Conservation (phyloP, 139 green algal genomes). For the Coccomyxa sp. region DNA sequence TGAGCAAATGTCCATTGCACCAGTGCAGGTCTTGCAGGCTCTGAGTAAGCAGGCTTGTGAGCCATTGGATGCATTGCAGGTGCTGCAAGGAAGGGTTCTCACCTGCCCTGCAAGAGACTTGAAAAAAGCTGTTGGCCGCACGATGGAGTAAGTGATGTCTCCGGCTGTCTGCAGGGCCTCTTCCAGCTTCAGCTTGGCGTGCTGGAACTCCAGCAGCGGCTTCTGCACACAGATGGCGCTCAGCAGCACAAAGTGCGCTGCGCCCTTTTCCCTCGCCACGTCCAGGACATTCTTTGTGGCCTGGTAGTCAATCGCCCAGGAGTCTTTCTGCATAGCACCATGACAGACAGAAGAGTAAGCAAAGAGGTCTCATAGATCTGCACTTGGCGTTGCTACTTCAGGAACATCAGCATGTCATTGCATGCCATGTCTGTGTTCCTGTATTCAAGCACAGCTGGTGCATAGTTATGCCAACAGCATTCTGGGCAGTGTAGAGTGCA, state of each 20-base stretch:
- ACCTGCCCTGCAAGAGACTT: conserved; percentile 92
- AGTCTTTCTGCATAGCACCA: conserved; percentile 72
- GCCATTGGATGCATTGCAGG: too few relatives aligned
- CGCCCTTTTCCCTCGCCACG: conserved; percentile 57
- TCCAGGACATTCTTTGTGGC: conserved; percentile 91
- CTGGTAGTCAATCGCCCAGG: conserved; percentile 96
- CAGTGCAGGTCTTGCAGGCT: too few relatives aligned
- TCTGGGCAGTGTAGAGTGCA: background rate
- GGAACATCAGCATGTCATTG: background rate
- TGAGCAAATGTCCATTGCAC: too few relatives aligned
- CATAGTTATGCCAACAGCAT: background rate
- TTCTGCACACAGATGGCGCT: conserved; percentile 99
- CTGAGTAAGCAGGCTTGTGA: too few relatives aligned
- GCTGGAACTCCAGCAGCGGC: conserved; percentile 97
- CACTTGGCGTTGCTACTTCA: too few relatives aligned
- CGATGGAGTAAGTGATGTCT: conserved; percentile 94
- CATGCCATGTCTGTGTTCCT: background rate
- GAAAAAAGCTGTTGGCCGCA: conserved; percentile 99
- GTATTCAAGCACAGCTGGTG: background rate
- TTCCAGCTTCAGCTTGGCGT: conserved; percentile 97
- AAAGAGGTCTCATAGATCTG: too few relatives aligned
- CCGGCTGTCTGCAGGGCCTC: conserved; percentile 63
- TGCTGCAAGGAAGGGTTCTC: too few relatives aligned
- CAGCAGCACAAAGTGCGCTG: conserved; percentile 92
- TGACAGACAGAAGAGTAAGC: too few relatives aligned